Base-by-base conservation (phyloP, 2,329 filamentous ascomycete genomes). In the Metarhizium anisopliae region DNA sequence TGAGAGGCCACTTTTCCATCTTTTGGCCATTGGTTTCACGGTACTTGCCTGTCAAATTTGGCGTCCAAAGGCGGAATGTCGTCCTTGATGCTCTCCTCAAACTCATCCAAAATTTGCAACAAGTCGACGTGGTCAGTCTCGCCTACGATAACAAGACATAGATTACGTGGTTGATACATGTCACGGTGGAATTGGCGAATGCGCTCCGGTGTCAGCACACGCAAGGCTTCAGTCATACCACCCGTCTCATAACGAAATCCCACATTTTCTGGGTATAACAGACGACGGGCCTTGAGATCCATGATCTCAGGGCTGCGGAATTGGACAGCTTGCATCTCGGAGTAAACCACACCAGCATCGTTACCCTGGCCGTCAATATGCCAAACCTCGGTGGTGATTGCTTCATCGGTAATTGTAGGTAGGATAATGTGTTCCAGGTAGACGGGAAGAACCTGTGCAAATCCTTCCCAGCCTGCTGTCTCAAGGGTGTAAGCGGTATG, bases 241-340 rank as follows among this genome's bases (percentile, higher is more conserved):
- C 94, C 94, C n/a, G 94, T 99, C 72, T 99, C 94, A 63, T 96
- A 97, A 57, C 93, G 86, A 68, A 96, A 99, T 2, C 94, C 94
- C 55, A 95, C 84, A 50, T 89, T 87, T 68, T 94, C 84, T 0
- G 92, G 92, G 64, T 97, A 99, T 40, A 96, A 76, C 49, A 94
- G 75, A 2, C 89, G 84, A 45, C 89, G 86, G 53, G 90, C 86
- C 60, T 83, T 82, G 56, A 96, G 77, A 60, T 96, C 90, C 82
- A 97, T 96, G 57, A 97, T 82, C 68, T 96, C 90, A 7, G 80
- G 77, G 61, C 88, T 85, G 53, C 84, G 86, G 67, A 95, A 95
- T 67, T 97, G 89, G 2, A 96, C 85, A 29, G 86, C 94, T 72
- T 99, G 94, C 94, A 99, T 99, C 72, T 99, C 94, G 0, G 93